A percentile compares a stretch with the other conserved stretches of the same genome.
These are phyloP conservation scores for Calonectria naviculata DNA, from an alignment of 2,329 filamentous ascomycete species.

Conservation along the genomic window DNA sequence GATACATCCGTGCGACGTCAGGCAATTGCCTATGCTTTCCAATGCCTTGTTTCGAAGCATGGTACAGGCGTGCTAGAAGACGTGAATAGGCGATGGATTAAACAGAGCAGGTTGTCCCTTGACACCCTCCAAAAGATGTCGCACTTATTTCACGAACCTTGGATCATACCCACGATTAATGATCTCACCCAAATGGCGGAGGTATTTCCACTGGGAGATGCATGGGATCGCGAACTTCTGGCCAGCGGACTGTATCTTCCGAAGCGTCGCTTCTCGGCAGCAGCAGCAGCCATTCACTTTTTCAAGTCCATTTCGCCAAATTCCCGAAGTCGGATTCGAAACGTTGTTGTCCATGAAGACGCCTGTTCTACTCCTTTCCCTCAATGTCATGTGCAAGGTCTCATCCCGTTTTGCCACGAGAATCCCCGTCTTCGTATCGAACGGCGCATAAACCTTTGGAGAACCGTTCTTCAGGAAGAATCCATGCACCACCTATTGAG, in stretches of 20 bases:
- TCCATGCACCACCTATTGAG: background rate
- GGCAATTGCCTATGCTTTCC: background rate
- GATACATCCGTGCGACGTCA: background rate
- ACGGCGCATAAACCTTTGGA: background rate
- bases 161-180: background rate
- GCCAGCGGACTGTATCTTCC: background rate
- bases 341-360: background rate
- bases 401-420: background rate
- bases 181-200: background rate
- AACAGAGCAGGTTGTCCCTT: background rate
- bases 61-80: background rate
- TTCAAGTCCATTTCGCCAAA: background rate
- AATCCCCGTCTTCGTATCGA: background rate
- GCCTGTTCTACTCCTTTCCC: background rate
- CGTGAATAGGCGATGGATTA: background rate
- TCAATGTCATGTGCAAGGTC: background rate
- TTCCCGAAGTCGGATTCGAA: background rate
- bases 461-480: background rate
- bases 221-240: background rate
- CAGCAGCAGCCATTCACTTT: background rate
- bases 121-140: background rate
- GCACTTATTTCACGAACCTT: background rate
- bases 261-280: background rate
- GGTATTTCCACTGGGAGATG: background rate
- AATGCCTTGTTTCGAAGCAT: background rate